Conservation (phyloP, 2,329 filamentous ascomycete genomes). For the Aaosphaeria pasadenensis region DNA sequence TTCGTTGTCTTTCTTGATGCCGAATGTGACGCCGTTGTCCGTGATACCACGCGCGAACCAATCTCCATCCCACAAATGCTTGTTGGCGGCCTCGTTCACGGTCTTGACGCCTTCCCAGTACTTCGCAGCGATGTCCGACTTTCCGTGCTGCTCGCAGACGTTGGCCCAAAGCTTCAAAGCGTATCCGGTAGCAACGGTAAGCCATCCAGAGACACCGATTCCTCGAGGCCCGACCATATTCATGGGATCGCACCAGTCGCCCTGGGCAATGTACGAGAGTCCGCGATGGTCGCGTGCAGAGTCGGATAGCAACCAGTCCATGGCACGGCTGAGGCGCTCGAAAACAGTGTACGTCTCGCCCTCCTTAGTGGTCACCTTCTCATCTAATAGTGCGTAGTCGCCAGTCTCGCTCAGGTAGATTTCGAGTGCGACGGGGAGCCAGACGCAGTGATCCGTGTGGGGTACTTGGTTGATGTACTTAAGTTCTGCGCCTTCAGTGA, state of each 20-base stretch:
- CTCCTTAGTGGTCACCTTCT: constrained; percentile 42
- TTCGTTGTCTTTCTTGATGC: constrained; percentile 50
- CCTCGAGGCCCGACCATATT: constrained; percentile 62
- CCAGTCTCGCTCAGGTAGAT: constrained; percentile 56
- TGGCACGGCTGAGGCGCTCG: constrained; percentile 54
- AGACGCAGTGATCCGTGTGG: constrained; percentile 59
- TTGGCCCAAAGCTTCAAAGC: constrained; percentile 53
- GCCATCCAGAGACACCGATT: constrained; percentile 57
- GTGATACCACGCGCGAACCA: constrained; percentile 60
- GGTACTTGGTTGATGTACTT: constrained; percentile 63
- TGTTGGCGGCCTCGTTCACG: constrained; percentile 52
- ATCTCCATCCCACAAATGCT: constrained; percentile 55
- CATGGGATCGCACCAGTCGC: constrained; percentile 61
- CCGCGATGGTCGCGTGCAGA: constrained; percentile 51
- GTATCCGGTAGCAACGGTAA: constrained; percentile 55
- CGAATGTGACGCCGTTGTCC: constrained; percentile 53
- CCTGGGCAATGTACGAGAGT: constrained; percentile 57
- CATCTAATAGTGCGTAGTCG: constrained; percentile 51
- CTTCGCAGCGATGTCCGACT: constrained; percentile 40
- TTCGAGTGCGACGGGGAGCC: constrained; percentile 55
- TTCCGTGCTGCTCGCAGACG: constrained; percentile 48
- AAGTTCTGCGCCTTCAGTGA: constrained; percentile 53
- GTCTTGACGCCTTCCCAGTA: constrained; percentile 46
- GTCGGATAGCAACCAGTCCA: constrained; percentile 53
- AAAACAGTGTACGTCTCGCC: constrained; percentile 52